Base-by-base conservation (phyloP, 2,329 filamentous ascomycete genomes). In the Colletotrichum brevisporum region DNA sequence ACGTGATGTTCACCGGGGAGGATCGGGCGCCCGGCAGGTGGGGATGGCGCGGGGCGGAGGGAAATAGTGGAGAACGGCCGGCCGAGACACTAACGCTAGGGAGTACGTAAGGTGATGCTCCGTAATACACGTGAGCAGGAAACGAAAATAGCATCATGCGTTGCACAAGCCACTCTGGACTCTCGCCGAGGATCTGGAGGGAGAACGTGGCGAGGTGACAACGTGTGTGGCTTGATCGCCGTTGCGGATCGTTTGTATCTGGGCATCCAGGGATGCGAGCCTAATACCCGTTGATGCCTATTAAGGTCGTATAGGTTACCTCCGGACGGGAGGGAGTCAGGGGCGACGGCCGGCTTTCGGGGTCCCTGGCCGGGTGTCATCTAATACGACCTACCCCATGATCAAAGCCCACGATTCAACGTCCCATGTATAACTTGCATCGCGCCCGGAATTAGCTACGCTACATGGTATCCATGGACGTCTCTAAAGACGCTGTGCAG, bases 401-500 rank as follows among this genome's bases (percentile, higher is more conserved):
- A 36, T 2, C 4, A 24, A 21, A 24, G 21, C 21, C 21, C 21
- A 2, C 21, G 21, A 24, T 24, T 21, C 21, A 21, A 21, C 21
- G 21, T 24, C 21, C 27, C 9, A 31, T 36, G 8, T 36, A 36
- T 12, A 36, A 36, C 6, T 36, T 12, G 31, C 31, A 36, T 36
- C 31, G 10, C 31, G 31, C 31, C 31, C 31, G 9, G 31, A 36
- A 36, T 10, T 36, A 36, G 31, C 31, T 3, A 36, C 31, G 31
- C 8, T 8, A 8, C 8, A 36, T 10, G 31, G 8, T 31, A 31
- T 31, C 8, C 10, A 31, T 31, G 27, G 6, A 9, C 8, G 27
- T 10, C 31, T 10, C 31, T 36, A 36, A 36, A 10, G 43, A 51
- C 62, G 58, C 58, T 50, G 58, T 52, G 58, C 52, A 60, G 50